A percentile compares a stretch with the other conserved stretches of the same genome.
Evolutionary conservation across 257 asterid species (phyloP).

Genomic region (Nemophila menziesii): DNA sequence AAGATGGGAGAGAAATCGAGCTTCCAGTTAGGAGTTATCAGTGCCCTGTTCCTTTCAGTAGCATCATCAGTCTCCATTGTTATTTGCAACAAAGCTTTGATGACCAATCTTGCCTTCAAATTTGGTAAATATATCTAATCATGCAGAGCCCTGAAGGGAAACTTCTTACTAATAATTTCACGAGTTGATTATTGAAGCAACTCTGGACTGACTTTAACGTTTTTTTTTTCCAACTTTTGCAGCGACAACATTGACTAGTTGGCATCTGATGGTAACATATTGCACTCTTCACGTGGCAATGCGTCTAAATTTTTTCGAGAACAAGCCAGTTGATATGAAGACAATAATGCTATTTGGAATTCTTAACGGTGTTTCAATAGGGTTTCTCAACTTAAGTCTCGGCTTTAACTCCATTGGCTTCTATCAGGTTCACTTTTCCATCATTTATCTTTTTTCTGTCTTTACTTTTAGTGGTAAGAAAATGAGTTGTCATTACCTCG

Average conservation of each 20-base stretch:
- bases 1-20: conserved; percentile 78
- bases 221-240: conserved; percentile 1
- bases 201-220: background rate
- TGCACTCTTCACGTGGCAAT: conserved; percentile 72
- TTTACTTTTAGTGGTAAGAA: too few relatives aligned
- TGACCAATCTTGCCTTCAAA: conserved; percentile 84
- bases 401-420: conserved; percentile 91
- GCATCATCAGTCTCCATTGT: conserved; percentile 91
- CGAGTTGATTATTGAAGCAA: too few relatives aligned
- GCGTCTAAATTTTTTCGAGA: conserved; percentile 63
- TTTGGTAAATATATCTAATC: conserved; percentile 42
- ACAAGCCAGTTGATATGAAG: conserved; percentile 60
- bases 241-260: conserved; percentile 92
- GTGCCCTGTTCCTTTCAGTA: conserved; percentile 75
- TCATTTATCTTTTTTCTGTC: background rate
- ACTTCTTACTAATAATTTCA: background rate
- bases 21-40: conserved; percentile 64
- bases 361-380: conserved; percentile 75
- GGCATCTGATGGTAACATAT: conserved; percentile 93
- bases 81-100: conserved; percentile 83
- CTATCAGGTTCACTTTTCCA: conserved; percentile 51
- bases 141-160: background rate
- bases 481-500: too few relatives aligned
- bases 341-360: conserved; percentile 58
- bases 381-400: conserved; percentile 79